phyloP scores from a whole-genome alignment of 1,284 basidiomycete genomes.

The Cryptococcus sp. region DNA sequence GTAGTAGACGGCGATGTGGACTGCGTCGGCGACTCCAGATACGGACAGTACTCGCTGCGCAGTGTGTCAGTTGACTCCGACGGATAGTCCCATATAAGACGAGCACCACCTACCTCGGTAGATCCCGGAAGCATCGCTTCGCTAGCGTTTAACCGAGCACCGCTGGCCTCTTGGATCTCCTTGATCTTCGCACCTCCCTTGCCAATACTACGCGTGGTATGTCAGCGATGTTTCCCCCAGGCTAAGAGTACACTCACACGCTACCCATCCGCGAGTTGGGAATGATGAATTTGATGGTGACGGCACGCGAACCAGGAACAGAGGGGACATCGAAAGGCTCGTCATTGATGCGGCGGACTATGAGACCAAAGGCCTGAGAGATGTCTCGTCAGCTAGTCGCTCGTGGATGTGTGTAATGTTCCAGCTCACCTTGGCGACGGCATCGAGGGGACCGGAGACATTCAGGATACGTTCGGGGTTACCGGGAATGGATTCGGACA shows the following conservation, averaged over 20 bases:
- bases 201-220: slow-evolving; percentile 64
- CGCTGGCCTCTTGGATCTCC: slow-evolving; percentile 98
- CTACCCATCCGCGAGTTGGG: slow-evolving; percentile 99
- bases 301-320: slow-evolving; percentile 93
- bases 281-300: slow-evolving; percentile 99
- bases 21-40: slow-evolving; percentile 98
- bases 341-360: slow-evolving; percentile 98
- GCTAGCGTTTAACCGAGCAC: slow-evolving; percentile 91
- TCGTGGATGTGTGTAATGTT: not conserved
- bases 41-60: slow-evolving; percentile 88
- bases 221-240: not conserved
- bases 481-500: slow-evolving; percentile 93
- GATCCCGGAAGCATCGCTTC: slow-evolving; percentile 98
- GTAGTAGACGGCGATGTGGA: slow-evolving; percentile 99
- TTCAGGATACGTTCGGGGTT: slow-evolving; percentile 98
- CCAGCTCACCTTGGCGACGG: slow-evolving; percentile 84
- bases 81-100: not conserved
- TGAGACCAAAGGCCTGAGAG: slow-evolving; percentile 90
- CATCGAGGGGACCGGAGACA: slow-evolving; percentile 95
- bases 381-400: slow-evolving; percentile 2
- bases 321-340: slow-evolving; percentile 98
- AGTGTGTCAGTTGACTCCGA: slow-evolving; percentile 4
- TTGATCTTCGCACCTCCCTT: slow-evolving; percentile 98
- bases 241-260: slow-evolving; percentile 57
- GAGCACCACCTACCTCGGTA: slow-evolving; percentile 74